Percentiles rank a stretch among this genome's conserved stretches.
Conservation (phyloP, 306 rosid genomes). For the Medicago lupulina region DNA sequence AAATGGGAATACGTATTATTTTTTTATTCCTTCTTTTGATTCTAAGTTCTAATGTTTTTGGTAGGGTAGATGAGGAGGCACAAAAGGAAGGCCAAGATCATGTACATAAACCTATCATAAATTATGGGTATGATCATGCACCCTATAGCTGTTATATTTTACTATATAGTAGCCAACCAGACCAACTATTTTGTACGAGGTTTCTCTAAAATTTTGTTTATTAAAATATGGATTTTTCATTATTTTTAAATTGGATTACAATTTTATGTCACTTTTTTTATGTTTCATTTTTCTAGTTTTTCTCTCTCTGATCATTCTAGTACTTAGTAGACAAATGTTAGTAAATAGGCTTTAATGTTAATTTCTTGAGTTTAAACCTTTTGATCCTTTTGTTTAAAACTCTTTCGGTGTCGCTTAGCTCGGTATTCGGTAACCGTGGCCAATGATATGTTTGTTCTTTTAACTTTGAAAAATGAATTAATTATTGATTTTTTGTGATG, state of each 20-base stretch:
- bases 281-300: background rate
- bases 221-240: background rate
- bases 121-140: constrained; percentile 49
- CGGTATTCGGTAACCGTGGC: background rate
- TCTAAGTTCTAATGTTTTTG: constrained; percentile 43
- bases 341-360: background rate
- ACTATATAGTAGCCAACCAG: too few relatives aligned
- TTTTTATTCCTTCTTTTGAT: constrained; percentile 49
- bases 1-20: constrained; percentile 19
- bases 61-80: constrained; percentile 41
- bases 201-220: background rate
- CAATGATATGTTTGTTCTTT: background rate
- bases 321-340: background rate
- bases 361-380: background rate
- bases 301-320: background rate
- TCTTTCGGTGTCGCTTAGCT: background rate
- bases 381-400: background rate
- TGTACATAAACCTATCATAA: constrained; percentile 40
- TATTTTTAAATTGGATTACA: background rate
- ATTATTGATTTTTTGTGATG: background rate
- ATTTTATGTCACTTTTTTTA: background rate
- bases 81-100: constrained; percentile 49
- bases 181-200: too few relatives aligned
- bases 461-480: background rate
- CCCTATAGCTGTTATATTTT: background rate